phyloP scores from a whole-genome alignment of 371 early-diverging fungal species.

The Syncephalastrum contaminatum region DNA sequence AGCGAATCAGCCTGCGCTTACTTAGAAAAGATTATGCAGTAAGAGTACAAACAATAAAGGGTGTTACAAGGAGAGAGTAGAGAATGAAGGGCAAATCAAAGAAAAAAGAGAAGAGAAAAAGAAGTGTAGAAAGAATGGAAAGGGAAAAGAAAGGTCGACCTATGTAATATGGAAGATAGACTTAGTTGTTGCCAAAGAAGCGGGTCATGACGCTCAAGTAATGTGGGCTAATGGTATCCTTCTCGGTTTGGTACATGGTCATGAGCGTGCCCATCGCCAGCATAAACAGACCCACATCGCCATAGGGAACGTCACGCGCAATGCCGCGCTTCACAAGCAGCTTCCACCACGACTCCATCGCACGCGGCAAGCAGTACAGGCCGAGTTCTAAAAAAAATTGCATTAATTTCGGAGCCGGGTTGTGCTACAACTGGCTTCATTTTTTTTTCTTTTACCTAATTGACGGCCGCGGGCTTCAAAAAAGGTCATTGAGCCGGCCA shows the following conservation, averaged over 20 bases:
- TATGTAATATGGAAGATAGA: too few relatives aligned
- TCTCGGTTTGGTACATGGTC: conserved; percentile 82
- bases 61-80: conserved; percentile 14
- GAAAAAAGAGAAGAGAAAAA: conserved; percentile 6
- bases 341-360: conserved; percentile 75
- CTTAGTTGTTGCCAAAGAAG: conserved; percentile 80
- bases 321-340: conserved; percentile 44
- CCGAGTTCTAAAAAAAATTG: conserved; percentile 61
- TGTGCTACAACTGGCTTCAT: neutral
- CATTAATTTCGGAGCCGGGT: neutral
- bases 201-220: conserved; percentile 80
- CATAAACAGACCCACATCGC: conserved; percentile 68
- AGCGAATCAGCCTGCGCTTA: conserved; percentile 31
- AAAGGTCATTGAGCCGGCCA: conserved; percentile 68
- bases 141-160: neutral
- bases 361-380: conserved; percentile 81
- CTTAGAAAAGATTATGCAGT: too few relatives aligned
- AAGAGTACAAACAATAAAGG: too few relatives aligned
- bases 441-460: conserved; percentile 30
- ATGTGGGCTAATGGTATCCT: conserved; percentile 66
- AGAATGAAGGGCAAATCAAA: conserved; percentile 21
- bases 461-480: conserved; percentile 79
- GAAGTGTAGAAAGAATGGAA: conserved; percentile 12
- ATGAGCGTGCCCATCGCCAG: conserved; percentile 78
- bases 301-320: conserved; percentile 47